A percentile compares a stretch with the other conserved stretches of the same genome.
Evolutionary conservation across 345 rosid genomes (phyloP).

Genomic region (Reutealis trisperma): DNA sequence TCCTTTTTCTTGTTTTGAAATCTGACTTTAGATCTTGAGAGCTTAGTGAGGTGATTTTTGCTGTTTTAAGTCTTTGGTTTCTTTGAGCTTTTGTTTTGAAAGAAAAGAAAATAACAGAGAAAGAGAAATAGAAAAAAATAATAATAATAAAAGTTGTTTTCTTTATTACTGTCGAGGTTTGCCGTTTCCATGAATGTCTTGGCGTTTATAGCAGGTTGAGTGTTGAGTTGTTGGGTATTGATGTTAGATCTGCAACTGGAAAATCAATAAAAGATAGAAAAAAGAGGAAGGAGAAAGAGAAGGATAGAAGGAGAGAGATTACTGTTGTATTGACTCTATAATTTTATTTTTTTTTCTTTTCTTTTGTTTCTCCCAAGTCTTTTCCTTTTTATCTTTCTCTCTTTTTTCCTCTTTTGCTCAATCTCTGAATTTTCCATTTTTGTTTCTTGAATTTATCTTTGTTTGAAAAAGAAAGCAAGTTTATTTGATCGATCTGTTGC

Average conservation of each 20-base stretch:
- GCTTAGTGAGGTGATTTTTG: conserved; percentile 27
- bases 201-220: conserved; percentile 62
- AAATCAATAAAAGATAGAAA: conserved; percentile 28
- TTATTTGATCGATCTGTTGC: conserved; percentile 14
- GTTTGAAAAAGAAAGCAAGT: background rate
- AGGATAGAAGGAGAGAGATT: background rate
- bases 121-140: background rate
- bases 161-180: conserved; percentile 33
- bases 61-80: conserved; percentile 33
- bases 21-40: conserved; percentile 39
- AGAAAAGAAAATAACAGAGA: background rate
- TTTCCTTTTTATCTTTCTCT: background rate
- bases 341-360: background rate
- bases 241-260: conserved; percentile 75
- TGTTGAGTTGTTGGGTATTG: conserved; percentile 30
- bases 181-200: conserved; percentile 70
- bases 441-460: conserved; percentile 13
- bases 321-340: conserved; percentile 37
- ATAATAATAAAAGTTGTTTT: conserved; percentile 12
- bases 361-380: conserved; percentile 19
- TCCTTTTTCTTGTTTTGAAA: conserved; percentile 31
- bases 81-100: conserved; percentile 22
- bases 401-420: conserved; percentile 22
- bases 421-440: conserved; percentile 33
- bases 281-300: conserved; percentile 1